Evolutionary conservation across 2,329 filamentous ascomycete species (phyloP), one percentile per base, ranked within the genome.

Genomic region (Davidsoniella virescens): DNA sequence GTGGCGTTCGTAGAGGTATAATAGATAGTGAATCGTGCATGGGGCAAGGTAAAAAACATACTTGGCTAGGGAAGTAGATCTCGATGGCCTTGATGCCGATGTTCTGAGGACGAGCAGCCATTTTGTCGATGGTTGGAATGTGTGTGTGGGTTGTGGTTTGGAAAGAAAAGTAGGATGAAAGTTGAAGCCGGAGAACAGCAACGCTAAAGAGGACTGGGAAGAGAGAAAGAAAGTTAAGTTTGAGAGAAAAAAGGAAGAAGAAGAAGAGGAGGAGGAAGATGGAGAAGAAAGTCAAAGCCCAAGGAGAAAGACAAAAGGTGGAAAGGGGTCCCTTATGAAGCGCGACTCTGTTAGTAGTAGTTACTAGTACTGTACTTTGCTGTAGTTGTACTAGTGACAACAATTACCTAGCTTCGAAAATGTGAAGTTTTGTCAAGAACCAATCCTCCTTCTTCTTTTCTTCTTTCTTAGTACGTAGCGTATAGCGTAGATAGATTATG

Each of bases 31-130:
- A 26, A 38, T 18, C 10, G 33, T 23, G 16, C 12, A 43, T 17
- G 26, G 20, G 12, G 26, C 3, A 46, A 14, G 12, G 37, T 8
- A 25, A 17, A n/a, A 54, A 44, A 68, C 79, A 56, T 68, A 90
- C 85, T 79, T 90, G 85, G 66, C 75, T 84, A 57, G 85, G 85
- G 63, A 87, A 85, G 68, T 92, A 92, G 63, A 92, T 78, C 66
- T 92, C 85, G 67, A 92, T 85, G 82, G 84, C 85, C 73, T 92
- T 90, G 65, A 92, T 87, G 75, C 85, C 85, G 67, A 92, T 82
- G 70, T 90, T 90, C 67, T 87, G 79, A 57, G 85, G 83, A 68
- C 83, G 81, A 59, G 80, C 65, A 63, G 82, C 75, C 83, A 87
- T 88, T 53, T 55, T 70, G 60, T 57, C 26, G 36, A 49, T 33